Evolutionary conservation across 2,329 filamentous ascomycete genomes (phyloP).

Genomic region (Helotiales sp.): DNA sequence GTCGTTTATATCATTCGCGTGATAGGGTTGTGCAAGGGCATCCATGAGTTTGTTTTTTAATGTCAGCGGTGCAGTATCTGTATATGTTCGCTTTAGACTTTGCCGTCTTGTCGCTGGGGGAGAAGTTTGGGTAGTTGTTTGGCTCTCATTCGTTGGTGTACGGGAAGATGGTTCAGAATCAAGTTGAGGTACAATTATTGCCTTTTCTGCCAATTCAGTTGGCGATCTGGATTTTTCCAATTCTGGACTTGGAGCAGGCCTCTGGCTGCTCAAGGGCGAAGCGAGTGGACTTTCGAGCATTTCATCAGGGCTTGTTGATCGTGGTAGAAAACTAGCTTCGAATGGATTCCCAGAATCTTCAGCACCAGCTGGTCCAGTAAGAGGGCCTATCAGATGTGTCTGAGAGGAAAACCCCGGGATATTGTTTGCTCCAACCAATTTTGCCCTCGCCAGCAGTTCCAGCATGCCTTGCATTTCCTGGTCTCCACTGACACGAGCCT

Average conservation of each 20-base stretch:
- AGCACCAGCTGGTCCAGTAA: constrained; percentile 79
- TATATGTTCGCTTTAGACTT: constrained; percentile 84
- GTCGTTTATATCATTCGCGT: constrained; percentile 38
- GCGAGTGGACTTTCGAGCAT: constrained; percentile 40
- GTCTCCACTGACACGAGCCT: constrained; percentile 82
- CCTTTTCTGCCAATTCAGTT: constrained; percentile 30
- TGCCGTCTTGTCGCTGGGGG: constrained; percentile 65
- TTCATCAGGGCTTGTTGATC: constrained; percentile 58
- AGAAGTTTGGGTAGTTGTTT: constrained; percentile 56
- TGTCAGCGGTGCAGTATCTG: constrained; percentile 75
- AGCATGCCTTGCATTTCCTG: constrained; percentile 89
- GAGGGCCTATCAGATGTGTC: constrained; percentile 60
- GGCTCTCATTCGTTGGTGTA: constrained; percentile 61
- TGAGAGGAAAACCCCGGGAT: constrained; percentile 55
- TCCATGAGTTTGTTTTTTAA: constrained; percentile 86
- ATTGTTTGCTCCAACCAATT: constrained; percentile 74
- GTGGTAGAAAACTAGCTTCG: constrained; percentile 75
- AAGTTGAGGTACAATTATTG: constrained; percentile 31
- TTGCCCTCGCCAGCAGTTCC: constrained; percentile 82
- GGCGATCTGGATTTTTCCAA: constrained; percentile 28
- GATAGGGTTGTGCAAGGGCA: constrained; percentile 77
- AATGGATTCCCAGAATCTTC: constrained; percentile 77
- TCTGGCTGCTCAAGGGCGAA: constrained; percentile 35
- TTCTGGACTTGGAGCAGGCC: constrained; percentile 18
- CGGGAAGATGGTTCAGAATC: constrained; percentile 57